Evolutionary conservation across 1,284 basidiomycete genomes (phyloP).

Genomic region (Malassezia dermatis): DNA sequence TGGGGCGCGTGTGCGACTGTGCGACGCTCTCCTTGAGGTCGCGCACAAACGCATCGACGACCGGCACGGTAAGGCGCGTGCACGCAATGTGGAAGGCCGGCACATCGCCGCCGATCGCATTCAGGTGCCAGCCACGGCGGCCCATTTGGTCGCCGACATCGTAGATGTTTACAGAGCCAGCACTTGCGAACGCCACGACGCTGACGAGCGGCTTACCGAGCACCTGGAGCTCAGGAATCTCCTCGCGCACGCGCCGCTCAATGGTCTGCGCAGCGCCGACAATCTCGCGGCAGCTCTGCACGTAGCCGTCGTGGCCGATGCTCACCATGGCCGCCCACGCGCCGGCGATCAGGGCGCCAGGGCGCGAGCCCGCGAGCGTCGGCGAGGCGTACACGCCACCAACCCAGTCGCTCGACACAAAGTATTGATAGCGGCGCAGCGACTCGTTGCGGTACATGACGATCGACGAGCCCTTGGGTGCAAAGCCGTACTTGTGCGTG

Average conservation of each 20-base stretch:
- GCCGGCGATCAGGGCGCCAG: constrained; percentile 83
- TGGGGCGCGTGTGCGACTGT: constrained; percentile 15
- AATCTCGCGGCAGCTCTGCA: constrained; percentile 73
- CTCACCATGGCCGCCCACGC: constrained; percentile 93
- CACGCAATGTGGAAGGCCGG: constrained; percentile 84
- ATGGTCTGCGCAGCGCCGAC: constrained; percentile 65
- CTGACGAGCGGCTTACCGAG: constrained; percentile 81
- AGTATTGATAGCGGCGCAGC: constrained; percentile 44
- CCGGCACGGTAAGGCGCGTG: constrained; percentile 68
- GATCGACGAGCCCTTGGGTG: constrained; percentile 42
- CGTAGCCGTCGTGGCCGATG: constrained; percentile 82
- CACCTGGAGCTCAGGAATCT: constrained; percentile 65
- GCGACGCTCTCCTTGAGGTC: constrained; percentile 67
- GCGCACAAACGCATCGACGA: constrained; percentile 65
- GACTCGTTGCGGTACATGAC: constrained; percentile 34
- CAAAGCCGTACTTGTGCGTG: constrained; percentile 48
- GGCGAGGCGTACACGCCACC: constrained; percentile 47
- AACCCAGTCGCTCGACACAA: constrained; percentile 44
- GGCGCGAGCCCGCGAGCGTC: constrained; percentile 52
- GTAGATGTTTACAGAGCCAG: constrained; percentile 57
- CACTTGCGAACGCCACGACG: constrained; percentile 75
- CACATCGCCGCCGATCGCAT: constrained; percentile 63
- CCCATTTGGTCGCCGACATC: constrained; percentile 84
- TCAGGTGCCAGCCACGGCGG: constrained; percentile 67
- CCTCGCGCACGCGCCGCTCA: constrained; percentile 57